Evolutionary conservation across 176 grass and related monocot species (phyloP).

Genomic region (Musa beccarii): DNA sequence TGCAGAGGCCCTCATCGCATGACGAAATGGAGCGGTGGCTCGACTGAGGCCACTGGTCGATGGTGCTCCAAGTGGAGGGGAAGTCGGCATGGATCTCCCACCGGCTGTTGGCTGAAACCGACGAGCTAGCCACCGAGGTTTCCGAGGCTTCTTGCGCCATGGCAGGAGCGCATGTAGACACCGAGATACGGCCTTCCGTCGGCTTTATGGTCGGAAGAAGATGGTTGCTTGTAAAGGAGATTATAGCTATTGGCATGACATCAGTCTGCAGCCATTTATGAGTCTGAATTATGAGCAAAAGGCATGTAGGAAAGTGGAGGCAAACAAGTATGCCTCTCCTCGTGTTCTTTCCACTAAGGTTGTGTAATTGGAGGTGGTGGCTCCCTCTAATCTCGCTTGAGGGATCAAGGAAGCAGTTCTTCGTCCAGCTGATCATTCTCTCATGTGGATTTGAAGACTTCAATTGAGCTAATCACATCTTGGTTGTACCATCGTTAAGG

Average conservation of each 20-base stretch:
- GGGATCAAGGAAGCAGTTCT: no score
- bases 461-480: no score
- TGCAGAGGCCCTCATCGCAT: conserved; percentile 29
- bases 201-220: not conserved
- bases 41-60: conserved; percentile 33
- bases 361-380: not conserved
- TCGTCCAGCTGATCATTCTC: no score
- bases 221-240: not conserved
- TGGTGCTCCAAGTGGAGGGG: conserved; percentile 8
- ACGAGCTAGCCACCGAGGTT: conserved; percentile 61
- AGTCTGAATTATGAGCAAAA: conserved; percentile 35
- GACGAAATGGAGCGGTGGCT: conserved; percentile 12
- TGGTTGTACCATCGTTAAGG: no score
- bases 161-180: not conserved
- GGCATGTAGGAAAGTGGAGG: conserved; percentile 8
- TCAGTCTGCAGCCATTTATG: conserved; percentile 7
- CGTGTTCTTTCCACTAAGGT: conserved; percentile 19
- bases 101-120: conserved; percentile 29
- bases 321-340: conserved; percentile 26
- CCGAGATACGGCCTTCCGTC: not conserved
- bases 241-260: conserved; percentile 1
- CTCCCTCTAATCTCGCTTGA: no score
- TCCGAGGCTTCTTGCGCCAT: conserved; percentile 81
- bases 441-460: no score
- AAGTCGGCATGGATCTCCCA: conserved; percentile 41